Evolutionary conservation across 306 rosid species (phyloP).

Genomic region (Canavalia gladiata): DNA sequence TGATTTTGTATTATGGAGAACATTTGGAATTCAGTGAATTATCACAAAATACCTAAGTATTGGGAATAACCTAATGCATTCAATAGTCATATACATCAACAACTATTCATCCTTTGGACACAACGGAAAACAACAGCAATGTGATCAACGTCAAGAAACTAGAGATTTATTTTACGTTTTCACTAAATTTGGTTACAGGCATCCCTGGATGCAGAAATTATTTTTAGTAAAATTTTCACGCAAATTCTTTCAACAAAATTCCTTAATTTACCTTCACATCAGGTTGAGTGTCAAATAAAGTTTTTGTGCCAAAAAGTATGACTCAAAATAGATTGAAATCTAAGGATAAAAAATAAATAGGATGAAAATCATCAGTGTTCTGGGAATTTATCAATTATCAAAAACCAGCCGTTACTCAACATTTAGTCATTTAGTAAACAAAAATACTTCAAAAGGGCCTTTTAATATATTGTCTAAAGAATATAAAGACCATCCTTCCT

Average conservation of each 20-base stretch:
- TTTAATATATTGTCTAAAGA: background rate
- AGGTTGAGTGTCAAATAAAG: background rate
- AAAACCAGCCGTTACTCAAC: slow-evolving; percentile 1
- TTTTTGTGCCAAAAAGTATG: background rate
- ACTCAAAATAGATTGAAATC: background rate
- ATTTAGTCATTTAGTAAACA: background rate
- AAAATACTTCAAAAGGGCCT: background rate
- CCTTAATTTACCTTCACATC: background rate
- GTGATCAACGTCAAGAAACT: background rate
- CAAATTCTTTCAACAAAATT: background rate
- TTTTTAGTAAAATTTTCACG: background rate
- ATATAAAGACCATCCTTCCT: slow-evolving; percentile 7
- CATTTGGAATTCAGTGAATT: background rate
- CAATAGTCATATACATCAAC: background rate
- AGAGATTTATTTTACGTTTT: too few relatives aligned
- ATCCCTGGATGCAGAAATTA: background rate
- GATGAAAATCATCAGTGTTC: background rate
- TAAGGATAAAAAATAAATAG: background rate
- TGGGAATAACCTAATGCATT: background rate
- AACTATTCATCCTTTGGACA: background rate
- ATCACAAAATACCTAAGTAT: background rate
- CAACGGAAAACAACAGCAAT: background rate
- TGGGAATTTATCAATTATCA: background rate
- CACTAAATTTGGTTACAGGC: background rate
- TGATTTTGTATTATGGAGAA: background rate